Base-by-base conservation (phyloP, 768 basidiomycete species). In the Suillus luteus region DNA sequence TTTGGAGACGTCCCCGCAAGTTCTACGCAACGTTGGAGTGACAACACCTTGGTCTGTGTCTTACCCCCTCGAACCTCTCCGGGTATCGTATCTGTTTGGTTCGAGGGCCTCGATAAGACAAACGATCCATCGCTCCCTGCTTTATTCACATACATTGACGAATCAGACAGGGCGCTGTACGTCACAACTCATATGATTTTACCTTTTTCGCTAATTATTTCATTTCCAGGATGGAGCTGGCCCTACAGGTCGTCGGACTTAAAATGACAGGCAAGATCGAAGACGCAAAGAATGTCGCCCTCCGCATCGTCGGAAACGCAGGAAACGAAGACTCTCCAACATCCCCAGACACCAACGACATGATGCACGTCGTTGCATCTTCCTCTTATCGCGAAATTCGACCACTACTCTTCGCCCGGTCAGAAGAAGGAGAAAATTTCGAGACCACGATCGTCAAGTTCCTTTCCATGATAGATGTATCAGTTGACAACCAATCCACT, bases 191-290 rank as follows among this genome's bases (percentile, higher is more conserved):
- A 33, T 59, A 60, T 24, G 27, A 55, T 52, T 51, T 44, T 65
- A 31, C 31, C 46, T 48, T 62, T 22, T 31, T 61, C 66, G 71
- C 46, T 60, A 52, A 31, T 17, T 33, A 66, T 55, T 58, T 63
- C 22, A 43, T 64, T 66, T 69, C 35, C 69, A 96, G 93, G 67
- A 96, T 98, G 93, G 96, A 96, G 74, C 85, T 97, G 61, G 95
- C 95, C 59, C 81, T 98, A 4, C 95, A 96, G 72, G 94, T 96
- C 15, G 95, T 98, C 19, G 96, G 96, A 0, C 79, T 97, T 66
- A 95, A 96, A 80, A 96, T 97, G 93, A 96, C 95, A 0, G 95
- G 95, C 55, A 92, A 95, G 71, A 88, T 96, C 35, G 94, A 96
- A 69, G 93, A 95, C 61, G 95, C 95, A 2, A 90, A 92, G 75